A percentile compares a stretch with the other conserved stretches of the same genome.
phyloP scores from a whole-genome alignment of 2,329 filamentous ascomycete genomes.

The Hypocreales sp. region DNA sequence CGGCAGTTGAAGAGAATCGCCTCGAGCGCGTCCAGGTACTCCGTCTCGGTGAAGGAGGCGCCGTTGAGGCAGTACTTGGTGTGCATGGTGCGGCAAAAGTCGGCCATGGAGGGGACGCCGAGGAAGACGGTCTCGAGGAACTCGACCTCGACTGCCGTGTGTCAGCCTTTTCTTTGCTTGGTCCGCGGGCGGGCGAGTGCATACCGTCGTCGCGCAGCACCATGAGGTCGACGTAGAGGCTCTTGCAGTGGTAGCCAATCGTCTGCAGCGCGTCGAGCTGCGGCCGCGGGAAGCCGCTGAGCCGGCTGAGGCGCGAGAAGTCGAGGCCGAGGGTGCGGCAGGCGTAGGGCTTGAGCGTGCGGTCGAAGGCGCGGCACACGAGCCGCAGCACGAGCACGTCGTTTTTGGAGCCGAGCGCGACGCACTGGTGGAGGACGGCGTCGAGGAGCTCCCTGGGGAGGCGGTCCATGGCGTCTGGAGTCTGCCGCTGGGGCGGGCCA shows the following conservation, averaged over 20 bases:
- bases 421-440: conserved; percentile 26
- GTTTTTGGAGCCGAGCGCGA: conserved; percentile 28
- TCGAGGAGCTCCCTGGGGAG: conserved; percentile 32
- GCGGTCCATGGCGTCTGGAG: conserved; percentile 29
- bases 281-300: conserved; percentile 15
- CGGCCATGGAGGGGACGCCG: conserved; percentile 26
- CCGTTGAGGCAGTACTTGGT: conserved; percentile 32
- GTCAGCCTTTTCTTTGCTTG: too few species aligned
- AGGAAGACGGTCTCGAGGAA: conserved; percentile 30
- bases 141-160: conserved; percentile 32
- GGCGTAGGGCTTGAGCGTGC: conserved; percentile 26
- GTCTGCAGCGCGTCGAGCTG: conserved; percentile 25
- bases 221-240: conserved; percentile 36
- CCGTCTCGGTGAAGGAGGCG: conserved; percentile 30
- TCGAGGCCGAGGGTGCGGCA: conserved; percentile 34
- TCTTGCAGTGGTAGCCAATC: conserved; percentile 30
- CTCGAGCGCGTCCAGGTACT: conserved; percentile 26
- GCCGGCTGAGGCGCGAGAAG: conserved; percentile 28
- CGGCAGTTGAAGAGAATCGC: conserved; percentile 28
- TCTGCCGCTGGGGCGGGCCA: too few species aligned
- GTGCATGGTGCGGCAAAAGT: conserved; percentile 26
- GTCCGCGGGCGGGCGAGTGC: too few species aligned
- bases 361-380: conserved; percentile 33
- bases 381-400: conserved; percentile 26
- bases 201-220: conserved; percentile 34